Percentiles rank a stretch among this genome's conserved stretches.
phyloP scores from a whole-genome alignment of 768 basidiomycete genomes.

The Leucocoprinus sp. region DNA sequence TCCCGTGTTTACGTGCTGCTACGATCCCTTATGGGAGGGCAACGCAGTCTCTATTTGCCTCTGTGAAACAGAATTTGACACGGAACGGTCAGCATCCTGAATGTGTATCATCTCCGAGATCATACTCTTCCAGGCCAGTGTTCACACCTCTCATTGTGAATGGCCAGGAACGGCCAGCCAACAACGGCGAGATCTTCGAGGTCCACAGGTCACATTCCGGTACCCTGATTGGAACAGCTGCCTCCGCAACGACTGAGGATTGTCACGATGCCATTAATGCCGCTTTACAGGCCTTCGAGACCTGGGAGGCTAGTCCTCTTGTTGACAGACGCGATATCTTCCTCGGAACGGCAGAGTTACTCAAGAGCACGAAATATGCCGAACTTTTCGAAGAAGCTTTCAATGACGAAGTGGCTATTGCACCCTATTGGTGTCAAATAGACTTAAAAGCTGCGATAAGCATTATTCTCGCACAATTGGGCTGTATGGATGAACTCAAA shows the following conservation, averaged over 20 bases:
- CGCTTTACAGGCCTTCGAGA: conserved; percentile 36
- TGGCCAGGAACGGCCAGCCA: conserved; percentile 29
- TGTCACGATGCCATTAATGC: conserved; percentile 37
- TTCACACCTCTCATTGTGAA: conserved; percentile 28
- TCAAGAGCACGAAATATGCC: conserved; percentile 34
- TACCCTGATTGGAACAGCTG: conserved; percentile 33
- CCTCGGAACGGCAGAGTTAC: conserved; percentile 38
- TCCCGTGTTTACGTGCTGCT: no score
- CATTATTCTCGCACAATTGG: conserved; percentile 25
- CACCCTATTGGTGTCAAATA: conserved; percentile 18
- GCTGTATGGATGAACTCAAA: conserved; percentile 27
- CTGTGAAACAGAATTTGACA: no score
- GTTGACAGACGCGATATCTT: conserved; percentile 35
- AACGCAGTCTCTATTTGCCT: no score
- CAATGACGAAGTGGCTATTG: conserved; percentile 32
- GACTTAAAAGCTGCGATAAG: conserved; percentile 20
- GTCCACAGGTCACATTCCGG: conserved; percentile 36
- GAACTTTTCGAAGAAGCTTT: conserved; percentile 23
- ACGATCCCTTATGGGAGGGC: no score
- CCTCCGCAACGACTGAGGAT: conserved; percentile 38
- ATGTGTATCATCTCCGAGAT: no score
- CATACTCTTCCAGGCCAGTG: no score
- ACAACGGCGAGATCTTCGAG: conserved; percentile 32
- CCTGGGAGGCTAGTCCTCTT: conserved; percentile 35
- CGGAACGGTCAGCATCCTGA: no score